Evolutionary conservation across 129 eudicot genomes (phyloP).

Genomic region (Deinandra increscens): DNA sequence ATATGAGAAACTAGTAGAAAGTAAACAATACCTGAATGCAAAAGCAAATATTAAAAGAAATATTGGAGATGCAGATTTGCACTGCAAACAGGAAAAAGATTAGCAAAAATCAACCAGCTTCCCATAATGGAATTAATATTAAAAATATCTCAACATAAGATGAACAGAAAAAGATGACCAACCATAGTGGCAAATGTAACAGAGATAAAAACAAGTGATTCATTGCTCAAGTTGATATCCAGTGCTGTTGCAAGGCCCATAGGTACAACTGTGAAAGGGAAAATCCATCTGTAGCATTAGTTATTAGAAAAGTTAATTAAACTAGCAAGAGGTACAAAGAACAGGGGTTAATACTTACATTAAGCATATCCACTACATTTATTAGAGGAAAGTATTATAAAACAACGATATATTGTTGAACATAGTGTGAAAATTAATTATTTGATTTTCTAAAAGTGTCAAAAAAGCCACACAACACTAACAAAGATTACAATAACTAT

Average conservation of each 20-base stretch:
- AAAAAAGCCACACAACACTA: constrained; percentile 6
- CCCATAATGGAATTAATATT: not conserved
- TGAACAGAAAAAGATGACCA: constrained; percentile 36
- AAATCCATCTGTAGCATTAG: constrained; percentile 97
- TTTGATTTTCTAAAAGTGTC: not conserved
- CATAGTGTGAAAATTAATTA: not conserved
- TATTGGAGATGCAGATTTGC: constrained; percentile 96
- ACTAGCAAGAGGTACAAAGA: constrained; percentile 11
- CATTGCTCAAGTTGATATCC: constrained; percentile 98
- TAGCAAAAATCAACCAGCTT: constrained; percentile 4
- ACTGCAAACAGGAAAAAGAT: constrained; percentile 52
- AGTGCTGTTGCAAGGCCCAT: constrained; percentile 86
- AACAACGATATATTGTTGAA: not conserved
- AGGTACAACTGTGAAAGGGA: constrained; percentile 97
- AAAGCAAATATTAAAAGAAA: constrained; percentile 93
- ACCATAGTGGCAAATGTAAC: constrained; percentile 99
- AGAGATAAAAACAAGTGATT: constrained; percentile 90
- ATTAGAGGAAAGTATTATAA: not conserved
- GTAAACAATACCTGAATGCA: constrained; percentile 77
- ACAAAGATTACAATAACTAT: constrained; percentile 8
- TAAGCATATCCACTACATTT: not conserved
- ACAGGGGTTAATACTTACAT: not conserved
- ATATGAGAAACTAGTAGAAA: not conserved
- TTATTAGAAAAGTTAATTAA: constrained; percentile 59
- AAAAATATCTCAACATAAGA: not conserved